These are phyloP conservation scores for Dactylonectria estremocensis DNA, from an alignment of 2,329 filamentous ascomycete species.

Conservation along the genomic window DNA sequence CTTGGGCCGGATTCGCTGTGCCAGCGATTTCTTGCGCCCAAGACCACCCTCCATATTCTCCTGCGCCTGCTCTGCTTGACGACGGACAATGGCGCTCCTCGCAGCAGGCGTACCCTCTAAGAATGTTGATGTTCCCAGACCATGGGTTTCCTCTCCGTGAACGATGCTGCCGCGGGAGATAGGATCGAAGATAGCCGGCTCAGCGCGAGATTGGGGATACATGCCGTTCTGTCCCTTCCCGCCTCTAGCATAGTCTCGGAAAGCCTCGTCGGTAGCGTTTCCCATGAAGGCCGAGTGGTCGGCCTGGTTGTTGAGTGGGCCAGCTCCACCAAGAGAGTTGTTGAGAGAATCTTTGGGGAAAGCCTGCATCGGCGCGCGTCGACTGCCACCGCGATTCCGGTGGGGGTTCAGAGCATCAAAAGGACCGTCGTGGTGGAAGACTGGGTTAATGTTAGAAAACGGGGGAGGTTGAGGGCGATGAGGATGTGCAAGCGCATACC, in stretches of 20 bases:
- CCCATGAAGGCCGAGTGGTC: constrained; percentile 94
- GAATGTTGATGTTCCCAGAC: constrained; percentile 95
- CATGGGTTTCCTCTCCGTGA: constrained; percentile 86
- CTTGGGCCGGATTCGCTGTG: constrained; percentile 90
- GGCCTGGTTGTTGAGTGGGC: constrained; percentile 84
- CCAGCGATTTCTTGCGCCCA: constrained; percentile 93
- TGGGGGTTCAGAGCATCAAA: constrained; percentile 97
- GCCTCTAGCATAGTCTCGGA: constrained; percentile 78
- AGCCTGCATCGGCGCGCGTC: constrained; percentile 93
- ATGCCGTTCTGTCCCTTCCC: constrained; percentile 48
- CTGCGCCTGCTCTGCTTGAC: constrained; percentile 77
- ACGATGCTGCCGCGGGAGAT: constrained; percentile 78
- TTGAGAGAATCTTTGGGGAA: constrained; percentile 95
- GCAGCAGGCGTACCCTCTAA: constrained; percentile 93
- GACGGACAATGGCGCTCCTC: constrained; percentile 81
- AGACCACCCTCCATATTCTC: constrained; percentile 74
- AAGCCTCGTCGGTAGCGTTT: constrained; percentile 83
- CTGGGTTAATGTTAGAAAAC: constrained; percentile 62
- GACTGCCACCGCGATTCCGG: constrained; percentile 87
- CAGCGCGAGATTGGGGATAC: constrained; percentile 50
- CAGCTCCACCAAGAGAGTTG: constrained; percentile 90
- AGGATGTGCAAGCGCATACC: constrained; percentile 73
- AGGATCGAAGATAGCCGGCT: constrained; percentile 76
- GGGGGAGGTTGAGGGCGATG: neutral
- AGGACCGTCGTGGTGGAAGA: constrained; percentile 97